Conservation (phyloP, 345 rosid species). For the Citropsis articulata region DNA sequence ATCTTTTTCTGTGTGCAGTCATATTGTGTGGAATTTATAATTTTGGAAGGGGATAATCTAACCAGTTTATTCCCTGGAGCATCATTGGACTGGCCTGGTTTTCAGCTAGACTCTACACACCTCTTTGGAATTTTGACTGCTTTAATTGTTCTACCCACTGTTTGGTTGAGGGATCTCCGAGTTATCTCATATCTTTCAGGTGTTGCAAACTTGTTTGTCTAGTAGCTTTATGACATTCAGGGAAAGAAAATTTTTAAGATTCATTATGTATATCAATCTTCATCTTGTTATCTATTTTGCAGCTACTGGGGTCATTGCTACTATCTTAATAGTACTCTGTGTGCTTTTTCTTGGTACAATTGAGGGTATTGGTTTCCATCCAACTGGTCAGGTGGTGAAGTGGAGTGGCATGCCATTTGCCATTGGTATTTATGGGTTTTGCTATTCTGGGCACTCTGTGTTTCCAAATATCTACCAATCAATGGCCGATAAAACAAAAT, state of each 20-base stretch:
- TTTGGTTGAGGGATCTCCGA: slow-evolving; percentile 77
- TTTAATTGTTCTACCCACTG: slow-evolving; percentile 75
- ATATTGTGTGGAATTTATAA: slow-evolving; percentile 88
- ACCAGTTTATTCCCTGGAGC: slow-evolving; percentile 76
- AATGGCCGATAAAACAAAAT: slow-evolving; percentile 89
- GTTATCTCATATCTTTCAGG: slow-evolving; percentile 92
- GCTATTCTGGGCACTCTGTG: slow-evolving; percentile 82
- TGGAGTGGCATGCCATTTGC: slow-evolving; percentile 88
- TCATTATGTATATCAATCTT: background rate
- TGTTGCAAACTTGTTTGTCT: slow-evolving; percentile 13
- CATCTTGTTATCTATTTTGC: slow-evolving; percentile 15
- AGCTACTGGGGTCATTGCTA: slow-evolving; percentile 91
- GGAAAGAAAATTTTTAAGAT: slow-evolving; percentile 3
- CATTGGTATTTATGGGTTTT: slow-evolving; percentile 81
- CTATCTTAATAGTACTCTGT: slow-evolving; percentile 55
- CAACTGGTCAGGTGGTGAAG: slow-evolving; percentile 59
- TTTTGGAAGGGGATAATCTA: slow-evolving; percentile 91
- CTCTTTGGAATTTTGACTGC: slow-evolving; percentile 76
- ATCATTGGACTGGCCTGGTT: slow-evolving; percentile 56
- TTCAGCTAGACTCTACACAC: slow-evolving; percentile 66
- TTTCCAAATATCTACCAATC: slow-evolving; percentile 95
- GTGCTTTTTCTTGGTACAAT: slow-evolving; percentile 52
- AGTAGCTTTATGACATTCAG: slow-evolving; percentile 1
- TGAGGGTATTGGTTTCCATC: slow-evolving; percentile 74
- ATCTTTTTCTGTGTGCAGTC: slow-evolving; percentile 47